Evolutionary conservation across 768 basidiomycete species (phyloP).

Genomic region (Collybia sordida): DNA sequence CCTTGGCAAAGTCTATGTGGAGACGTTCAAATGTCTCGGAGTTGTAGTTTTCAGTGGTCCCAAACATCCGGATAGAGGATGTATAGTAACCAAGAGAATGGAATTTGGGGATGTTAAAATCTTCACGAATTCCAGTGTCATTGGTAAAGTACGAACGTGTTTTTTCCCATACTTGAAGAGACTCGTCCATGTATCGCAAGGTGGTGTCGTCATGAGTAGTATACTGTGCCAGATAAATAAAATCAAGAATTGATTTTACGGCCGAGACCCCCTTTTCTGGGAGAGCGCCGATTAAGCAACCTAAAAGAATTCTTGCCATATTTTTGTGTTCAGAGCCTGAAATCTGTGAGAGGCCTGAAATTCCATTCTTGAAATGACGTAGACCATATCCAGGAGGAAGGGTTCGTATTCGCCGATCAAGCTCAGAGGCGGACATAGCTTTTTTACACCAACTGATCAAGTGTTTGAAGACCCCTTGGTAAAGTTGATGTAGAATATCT

Average conservation of each 20-base stretch:
- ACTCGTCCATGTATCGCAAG: constrained; percentile 18
- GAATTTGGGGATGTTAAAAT: constrained; percentile 40
- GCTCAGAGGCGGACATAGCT: neutral
- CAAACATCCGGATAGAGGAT: constrained; percentile 21
- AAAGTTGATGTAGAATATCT: neutral
- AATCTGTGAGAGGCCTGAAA: constrained; percentile 37
- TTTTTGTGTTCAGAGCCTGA: constrained; percentile 41
- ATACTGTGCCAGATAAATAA: constrained; percentile 33
- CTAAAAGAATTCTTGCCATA: constrained; percentile 33
- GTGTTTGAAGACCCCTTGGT: constrained; percentile 26
- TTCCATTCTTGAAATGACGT: constrained; percentile 40
- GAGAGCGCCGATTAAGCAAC: constrained; percentile 23
- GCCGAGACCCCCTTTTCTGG: constrained; percentile 17
- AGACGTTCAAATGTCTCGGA: constrained; percentile 34
- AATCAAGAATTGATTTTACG: constrained; percentile 28
- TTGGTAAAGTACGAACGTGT: constrained; percentile 27
- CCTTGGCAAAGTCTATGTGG: constrained; percentile 43
- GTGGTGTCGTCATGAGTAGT: constrained; percentile 23
- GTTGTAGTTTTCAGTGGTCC: constrained; percentile 29
- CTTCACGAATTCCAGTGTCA: constrained; percentile 13
- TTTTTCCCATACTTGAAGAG: constrained; percentile 28
- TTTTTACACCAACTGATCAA: neutral
- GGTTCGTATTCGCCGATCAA: neutral
- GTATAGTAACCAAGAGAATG: constrained; percentile 31
- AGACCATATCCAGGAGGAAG: constrained; percentile 14